These are phyloP conservation scores for Aspergillus niger DNA, from an alignment of 2,329 filamentous ascomycete genomes.

Conservation along the genomic window DNA sequence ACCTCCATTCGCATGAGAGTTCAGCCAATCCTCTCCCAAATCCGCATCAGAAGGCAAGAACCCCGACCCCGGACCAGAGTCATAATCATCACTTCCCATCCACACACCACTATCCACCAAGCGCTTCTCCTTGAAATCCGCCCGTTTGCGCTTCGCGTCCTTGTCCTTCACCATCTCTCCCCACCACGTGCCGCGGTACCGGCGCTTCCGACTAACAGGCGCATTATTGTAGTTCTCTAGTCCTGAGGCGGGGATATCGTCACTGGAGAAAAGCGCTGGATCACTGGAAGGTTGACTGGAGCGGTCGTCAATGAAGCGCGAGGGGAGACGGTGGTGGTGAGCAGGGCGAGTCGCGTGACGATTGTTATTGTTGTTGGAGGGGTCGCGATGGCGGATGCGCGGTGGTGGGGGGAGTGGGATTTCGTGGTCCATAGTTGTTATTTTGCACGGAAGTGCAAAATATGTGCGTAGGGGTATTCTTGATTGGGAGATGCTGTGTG, in stretches of 20 bases:
- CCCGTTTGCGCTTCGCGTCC: constrained; percentile 42
- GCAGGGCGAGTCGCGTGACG: constrained; percentile 13
- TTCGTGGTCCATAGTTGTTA: constrained; percentile 40
- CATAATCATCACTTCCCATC: constrained; percentile 48
- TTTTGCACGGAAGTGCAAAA: background rate
- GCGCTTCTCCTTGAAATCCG: constrained; percentile 47
- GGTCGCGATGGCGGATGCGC: constrained; percentile 38
- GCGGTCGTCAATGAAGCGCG: constrained; percentile 37
- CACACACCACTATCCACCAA: constrained; percentile 51
- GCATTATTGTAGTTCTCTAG: constrained; percentile 47
- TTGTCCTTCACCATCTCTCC: constrained; percentile 40
- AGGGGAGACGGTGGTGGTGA: constrained; percentile 28
- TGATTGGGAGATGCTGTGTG: background rate
- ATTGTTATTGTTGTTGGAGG: background rate
- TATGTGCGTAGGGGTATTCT: background rate
- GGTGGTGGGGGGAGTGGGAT: constrained; percentile 42
- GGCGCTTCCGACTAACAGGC: constrained; percentile 37
- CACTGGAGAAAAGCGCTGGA: constrained; percentile 51
- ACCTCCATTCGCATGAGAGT: constrained; percentile 23
- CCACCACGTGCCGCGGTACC: constrained; percentile 50
- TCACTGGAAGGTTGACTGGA: constrained; percentile 47
- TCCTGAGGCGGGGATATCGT: constrained; percentile 48
- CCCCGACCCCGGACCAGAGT: constrained; percentile 21
- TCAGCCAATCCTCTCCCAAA: constrained; percentile 43
- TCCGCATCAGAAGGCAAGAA: constrained; percentile 37